Conservation (phyloP, 148 eudicot species). For the Agrostemma githago region DNA sequence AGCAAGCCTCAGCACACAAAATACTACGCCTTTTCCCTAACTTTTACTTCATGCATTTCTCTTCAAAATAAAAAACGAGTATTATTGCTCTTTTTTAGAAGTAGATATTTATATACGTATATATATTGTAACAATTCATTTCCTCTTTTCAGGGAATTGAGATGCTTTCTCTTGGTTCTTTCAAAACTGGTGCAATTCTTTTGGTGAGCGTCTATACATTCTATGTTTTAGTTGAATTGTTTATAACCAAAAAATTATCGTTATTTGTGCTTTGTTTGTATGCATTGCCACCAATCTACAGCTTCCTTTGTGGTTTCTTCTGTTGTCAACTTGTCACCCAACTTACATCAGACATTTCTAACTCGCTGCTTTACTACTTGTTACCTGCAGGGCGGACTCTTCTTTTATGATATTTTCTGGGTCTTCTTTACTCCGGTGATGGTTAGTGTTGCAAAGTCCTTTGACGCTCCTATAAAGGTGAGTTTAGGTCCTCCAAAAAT, state of each 20-base stretch:
- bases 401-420: slow-evolving; percentile 96
- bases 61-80: too few relatives aligned
- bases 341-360: slow-evolving; percentile 6
- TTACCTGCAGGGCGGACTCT: slow-evolving; percentile 79
- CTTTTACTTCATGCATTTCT: too few relatives aligned
- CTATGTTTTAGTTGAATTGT: slow-evolving; percentile 3
- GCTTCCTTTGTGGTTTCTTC: neutral
- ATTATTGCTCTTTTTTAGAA: neutral
- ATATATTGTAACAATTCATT: neutral
- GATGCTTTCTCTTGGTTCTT: slow-evolving; percentile 98
- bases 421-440: slow-evolving; percentile 99
- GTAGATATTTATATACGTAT: neutral
- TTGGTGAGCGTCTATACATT: slow-evolving; percentile 48
- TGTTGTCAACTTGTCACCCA: neutral
- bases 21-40: too few relatives aligned
- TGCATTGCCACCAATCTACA: neutral
- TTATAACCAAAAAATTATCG: neutral
- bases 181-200: slow-evolving; percentile 95
- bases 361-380: neutral
- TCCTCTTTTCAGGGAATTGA: slow-evolving; percentile 72
- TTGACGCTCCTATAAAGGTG: slow-evolving; percentile 98
- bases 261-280: slow-evolving; percentile 4
- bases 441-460: slow-evolving; percentile 99
- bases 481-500: slow-evolving; percentile 23
- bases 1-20: too few relatives aligned